Conservation (phyloP, 805 yeast genomes). For the Candida michaelii region DNA sequence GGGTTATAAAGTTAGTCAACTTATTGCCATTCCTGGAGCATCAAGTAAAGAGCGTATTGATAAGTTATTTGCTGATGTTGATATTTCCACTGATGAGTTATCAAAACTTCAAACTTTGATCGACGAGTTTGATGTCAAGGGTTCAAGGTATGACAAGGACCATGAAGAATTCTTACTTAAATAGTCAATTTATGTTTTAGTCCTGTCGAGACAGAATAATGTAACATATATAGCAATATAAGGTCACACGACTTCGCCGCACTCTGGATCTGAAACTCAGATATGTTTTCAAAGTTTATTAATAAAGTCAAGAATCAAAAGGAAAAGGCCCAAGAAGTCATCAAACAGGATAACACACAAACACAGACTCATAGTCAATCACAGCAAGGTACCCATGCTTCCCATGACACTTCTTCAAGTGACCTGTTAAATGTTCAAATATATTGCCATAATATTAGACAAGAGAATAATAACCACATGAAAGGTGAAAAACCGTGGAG, state of each 20-base stretch:
- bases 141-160: background rate
- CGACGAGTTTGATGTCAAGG: background rate
- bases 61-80: constrained; percentile 48
- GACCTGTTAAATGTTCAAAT: constrained; percentile 17
- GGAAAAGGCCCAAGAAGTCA: background rate
- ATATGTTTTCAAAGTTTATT: background rate
- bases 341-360: background rate
- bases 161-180: no score
- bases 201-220: no score
- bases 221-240: background rate
- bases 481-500: constrained; percentile 48
- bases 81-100: background rate
- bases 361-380: background rate
- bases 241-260: background rate
- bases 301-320: no score
- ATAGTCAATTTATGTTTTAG: background rate
- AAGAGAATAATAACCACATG: constrained; percentile 31
- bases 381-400: background rate
- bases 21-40: constrained; percentile 81
- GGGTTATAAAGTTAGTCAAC: constrained; percentile 47
- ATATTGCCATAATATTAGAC: constrained; percentile 47
- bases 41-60: constrained; percentile 57
- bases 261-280: no score
- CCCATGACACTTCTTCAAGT: background rate
- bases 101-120: background rate